These are phyloP conservation scores for Protea cynaroides DNA, from an alignment of 164 flowering plant genomes.

Conservation along the genomic window DNA sequence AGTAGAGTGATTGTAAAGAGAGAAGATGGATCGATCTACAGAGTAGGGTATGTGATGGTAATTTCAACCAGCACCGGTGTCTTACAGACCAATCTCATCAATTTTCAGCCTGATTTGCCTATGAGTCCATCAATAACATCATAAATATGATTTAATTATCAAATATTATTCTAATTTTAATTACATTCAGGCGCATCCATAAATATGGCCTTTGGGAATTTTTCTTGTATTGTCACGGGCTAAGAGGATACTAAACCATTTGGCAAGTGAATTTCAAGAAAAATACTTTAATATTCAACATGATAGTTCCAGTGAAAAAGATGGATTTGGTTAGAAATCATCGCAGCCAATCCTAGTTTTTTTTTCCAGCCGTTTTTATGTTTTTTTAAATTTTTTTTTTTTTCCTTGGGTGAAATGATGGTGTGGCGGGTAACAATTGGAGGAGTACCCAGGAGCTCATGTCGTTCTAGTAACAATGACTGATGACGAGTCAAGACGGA, in stretches of 20 bases:
- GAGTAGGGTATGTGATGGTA: conserved; percentile 28
- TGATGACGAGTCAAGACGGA: conserved; percentile 37
- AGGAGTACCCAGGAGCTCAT: conserved; percentile 38
- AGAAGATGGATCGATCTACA: conserved; percentile 35
- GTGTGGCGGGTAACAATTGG: conserved; percentile 30
- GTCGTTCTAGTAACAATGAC: conserved; percentile 36
- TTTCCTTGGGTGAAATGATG: no score
- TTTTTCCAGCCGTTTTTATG: no score
- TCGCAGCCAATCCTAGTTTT: no score
- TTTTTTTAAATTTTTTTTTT: no score
- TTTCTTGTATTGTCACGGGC: conserved; percentile 26
- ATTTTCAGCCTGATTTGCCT: conserved; percentile 33
- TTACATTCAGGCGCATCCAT: conserved; percentile 25
- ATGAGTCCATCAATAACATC: conserved; percentile 8
- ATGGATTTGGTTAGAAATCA: no score
- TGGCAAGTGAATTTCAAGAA: conserved; percentile 37
- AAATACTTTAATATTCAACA: background rate
- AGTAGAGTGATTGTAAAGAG: conserved; percentile 35
- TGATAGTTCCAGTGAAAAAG: background rate
- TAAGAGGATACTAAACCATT: conserved; percentile 29
- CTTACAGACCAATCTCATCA: conserved; percentile 40
- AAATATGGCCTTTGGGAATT: conserved; percentile 39
- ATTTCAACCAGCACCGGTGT: conserved; percentile 44
- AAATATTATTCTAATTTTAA: no score
- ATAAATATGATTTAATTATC: no score